Conservation (phyloP, 1,139 yeast species). For the Diutina rugosa region DNA sequence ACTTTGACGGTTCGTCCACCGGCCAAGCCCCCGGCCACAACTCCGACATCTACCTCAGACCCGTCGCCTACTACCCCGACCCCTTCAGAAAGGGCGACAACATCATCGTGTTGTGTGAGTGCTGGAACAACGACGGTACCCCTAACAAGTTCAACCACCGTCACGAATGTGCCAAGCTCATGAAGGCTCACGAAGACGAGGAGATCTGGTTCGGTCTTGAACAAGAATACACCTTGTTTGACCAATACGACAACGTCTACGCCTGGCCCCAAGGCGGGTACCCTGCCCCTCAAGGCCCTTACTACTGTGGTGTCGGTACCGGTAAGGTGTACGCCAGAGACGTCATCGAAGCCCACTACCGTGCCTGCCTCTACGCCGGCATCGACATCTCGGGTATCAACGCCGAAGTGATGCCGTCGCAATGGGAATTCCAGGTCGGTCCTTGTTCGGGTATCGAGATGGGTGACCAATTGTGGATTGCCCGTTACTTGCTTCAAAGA, state of each 20-base stretch:
- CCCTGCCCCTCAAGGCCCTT: constrained; percentile 99
- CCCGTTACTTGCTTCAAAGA: constrained; percentile 84
- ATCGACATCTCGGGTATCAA: constrained; percentile 87
- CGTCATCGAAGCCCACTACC: constrained; percentile 96
- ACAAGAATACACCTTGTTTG: constrained; percentile 96
- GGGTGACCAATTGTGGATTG: constrained; percentile 97
- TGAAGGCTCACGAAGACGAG: constrained; percentile 82
- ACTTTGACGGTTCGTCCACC: constrained; percentile 97
- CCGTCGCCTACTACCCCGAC: constrained; percentile 87
- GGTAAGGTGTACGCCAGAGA: constrained; percentile 98
- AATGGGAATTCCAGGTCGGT: constrained; percentile 99
- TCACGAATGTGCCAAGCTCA: constrained; percentile 91
- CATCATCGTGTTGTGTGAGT: constrained; percentile 86
- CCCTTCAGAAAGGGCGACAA: constrained; percentile 98
- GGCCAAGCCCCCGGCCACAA: constrained; percentile 98
- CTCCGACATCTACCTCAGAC: constrained; percentile 90
- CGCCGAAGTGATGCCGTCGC: constrained; percentile 99
- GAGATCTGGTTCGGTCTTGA: constrained; percentile 96
- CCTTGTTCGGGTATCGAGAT: constrained; percentile 90
- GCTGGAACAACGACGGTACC: constrained; percentile 98
- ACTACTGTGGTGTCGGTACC: constrained; percentile 99
- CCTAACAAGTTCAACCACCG: constrained; percentile 98
- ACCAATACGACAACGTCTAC: constrained; percentile 77
- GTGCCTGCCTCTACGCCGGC: constrained; percentile 93
- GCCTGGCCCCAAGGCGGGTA: constrained; percentile 99